Evolutionary conservation across 2,329 filamentous ascomycete genomes (phyloP).

Genomic region (Fusarium sp.): DNA sequence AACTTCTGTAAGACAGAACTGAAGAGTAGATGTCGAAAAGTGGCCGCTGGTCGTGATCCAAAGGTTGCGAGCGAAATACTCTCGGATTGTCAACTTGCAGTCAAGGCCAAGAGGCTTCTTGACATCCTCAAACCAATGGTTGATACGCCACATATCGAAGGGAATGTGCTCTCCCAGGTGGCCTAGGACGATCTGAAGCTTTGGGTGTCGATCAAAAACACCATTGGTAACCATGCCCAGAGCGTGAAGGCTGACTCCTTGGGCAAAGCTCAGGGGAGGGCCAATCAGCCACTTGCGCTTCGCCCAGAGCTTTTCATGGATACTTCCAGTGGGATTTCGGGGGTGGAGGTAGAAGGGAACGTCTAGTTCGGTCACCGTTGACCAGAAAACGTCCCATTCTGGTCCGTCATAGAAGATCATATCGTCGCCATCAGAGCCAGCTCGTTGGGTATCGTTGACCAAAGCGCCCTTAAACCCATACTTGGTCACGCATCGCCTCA

Average conservation of each 20-base stretch:
- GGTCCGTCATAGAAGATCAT: conserved; percentile 74
- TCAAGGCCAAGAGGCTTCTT: conserved; percentile 62
- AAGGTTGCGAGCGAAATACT: conserved; percentile 67
- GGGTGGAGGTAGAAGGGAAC: conserved; percentile 76
- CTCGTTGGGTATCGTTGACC: conserved; percentile 71
- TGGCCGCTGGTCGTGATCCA: conserved; percentile 69
- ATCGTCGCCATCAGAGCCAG: conserved; percentile 67
- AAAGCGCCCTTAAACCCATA: conserved; percentile 73
- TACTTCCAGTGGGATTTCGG: conserved; percentile 65
- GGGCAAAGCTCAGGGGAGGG: conserved; percentile 68
- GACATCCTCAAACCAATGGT: conserved; percentile 67
- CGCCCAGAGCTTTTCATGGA: conserved; percentile 69
- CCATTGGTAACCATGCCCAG: conserved; percentile 64
- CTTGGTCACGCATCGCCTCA: conserved; percentile 65
- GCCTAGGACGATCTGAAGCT: conserved; percentile 59
- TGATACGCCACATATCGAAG: conserved; percentile 62
- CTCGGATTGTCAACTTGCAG: conserved; percentile 62
- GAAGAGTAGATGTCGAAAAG: conserved; percentile 64
- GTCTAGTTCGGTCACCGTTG: conserved; percentile 67
- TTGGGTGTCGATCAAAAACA: conserved; percentile 62
- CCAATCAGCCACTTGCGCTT: conserved; percentile 71
- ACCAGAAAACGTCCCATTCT: conserved; percentile 73
- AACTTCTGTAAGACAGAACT: conserved; percentile 62
- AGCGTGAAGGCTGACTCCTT: conserved; percentile 69
- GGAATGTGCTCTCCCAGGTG: conserved; percentile 63